Evolutionary conservation across 1,284 basidiomycete genomes (phyloP), one percentile per base, ranked within the genome.

Genomic region (Fomes fomentarius): DNA sequence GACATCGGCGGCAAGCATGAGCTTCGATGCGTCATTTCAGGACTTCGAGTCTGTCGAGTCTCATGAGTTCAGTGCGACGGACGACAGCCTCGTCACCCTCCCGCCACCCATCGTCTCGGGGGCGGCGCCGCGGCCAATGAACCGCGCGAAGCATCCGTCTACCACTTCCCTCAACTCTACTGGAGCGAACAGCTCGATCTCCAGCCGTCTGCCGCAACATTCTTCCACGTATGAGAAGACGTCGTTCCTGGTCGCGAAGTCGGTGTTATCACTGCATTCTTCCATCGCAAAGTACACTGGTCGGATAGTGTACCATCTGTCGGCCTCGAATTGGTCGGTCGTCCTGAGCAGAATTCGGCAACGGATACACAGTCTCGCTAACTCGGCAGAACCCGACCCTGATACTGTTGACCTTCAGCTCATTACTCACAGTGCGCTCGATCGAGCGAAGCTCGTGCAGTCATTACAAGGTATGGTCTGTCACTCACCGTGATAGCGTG

Each of bases 271-370:
- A 9, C 74, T 91, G 50, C 84, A 83, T 60, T 74, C 76, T 14
- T 74, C 88, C 30, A 85, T 91, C 56, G 78, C 81, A 52, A 84
- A 86, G 66, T 87, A 81, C 62, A 80, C 87, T 6, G 89, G 91
- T 12, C 85, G 88, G 42, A 87, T 96, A 63, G 82, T 97, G 39
- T 96, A 92, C 69, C 89, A 91, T 67, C 80, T 98, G 14, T 96
- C 94, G 7, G 87, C 92, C 0, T 91, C 91, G 19, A 97, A 98
- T 67, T 98, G 95, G 94, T 73, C 76, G 30, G 81, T 93, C 8
- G 89, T 98, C 17, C 83, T 91, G 60, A 74, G 81, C 21, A 82
- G 91, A 17, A 81, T 96, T 54, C 84, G 87, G 52, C 77, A 78
- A 40, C 89, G 91, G 71, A 89, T 95, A 38, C 80, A 82, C 60